phyloP scores from a whole-genome alignment of 2,329 filamentous ascomycete genomes.

The Penicillium sp. region DNA sequence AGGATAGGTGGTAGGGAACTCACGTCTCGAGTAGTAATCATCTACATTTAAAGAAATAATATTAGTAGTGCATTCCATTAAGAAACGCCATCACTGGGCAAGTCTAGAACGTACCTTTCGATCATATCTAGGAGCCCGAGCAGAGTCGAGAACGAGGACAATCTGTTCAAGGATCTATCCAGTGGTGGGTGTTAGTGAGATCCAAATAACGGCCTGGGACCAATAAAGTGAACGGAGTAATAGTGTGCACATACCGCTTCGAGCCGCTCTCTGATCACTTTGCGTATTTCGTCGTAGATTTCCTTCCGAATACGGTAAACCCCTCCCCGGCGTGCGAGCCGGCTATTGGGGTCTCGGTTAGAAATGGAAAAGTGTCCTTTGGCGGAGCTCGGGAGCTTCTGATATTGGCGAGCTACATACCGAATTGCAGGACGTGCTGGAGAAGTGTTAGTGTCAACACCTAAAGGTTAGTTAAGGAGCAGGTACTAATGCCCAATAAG shows the following conservation, averaged over 20 bases:
- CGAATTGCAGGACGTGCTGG: conserved; percentile 37
- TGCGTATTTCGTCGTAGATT: conserved; percentile 36
- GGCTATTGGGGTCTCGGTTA: conserved; percentile 22
- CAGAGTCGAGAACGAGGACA: conserved; percentile 28
- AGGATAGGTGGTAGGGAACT: conserved; percentile 1
- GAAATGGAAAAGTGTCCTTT: not conserved
- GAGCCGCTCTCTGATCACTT: conserved; percentile 27
- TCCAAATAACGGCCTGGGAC: not conserved
- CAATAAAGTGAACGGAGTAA: not conserved
- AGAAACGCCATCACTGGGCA: not conserved
- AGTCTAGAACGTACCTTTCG: conserved; percentile 15
- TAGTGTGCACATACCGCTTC: conserved; percentile 24
- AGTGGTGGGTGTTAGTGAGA: not conserved
- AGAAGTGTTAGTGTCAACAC: not conserved
- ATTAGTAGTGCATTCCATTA: not conserved
- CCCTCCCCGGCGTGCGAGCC: conserved; percentile 44
- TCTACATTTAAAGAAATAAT: conserved; percentile 11
- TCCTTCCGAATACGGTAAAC: conserved; percentile 33
- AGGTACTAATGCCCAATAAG: conserved; percentile 35
- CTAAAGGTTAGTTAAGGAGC: not conserved
- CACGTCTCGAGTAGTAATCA: conserved; percentile 24
- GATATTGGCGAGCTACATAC: conserved; percentile 22
- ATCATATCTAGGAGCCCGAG: not conserved
- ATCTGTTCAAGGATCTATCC: conserved; percentile 32
- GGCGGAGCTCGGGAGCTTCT: not conserved